Evolutionary conservation across 2,329 filamentous ascomycete genomes (phyloP).

Genomic region (Pleurostoma richardsiae): DNA sequence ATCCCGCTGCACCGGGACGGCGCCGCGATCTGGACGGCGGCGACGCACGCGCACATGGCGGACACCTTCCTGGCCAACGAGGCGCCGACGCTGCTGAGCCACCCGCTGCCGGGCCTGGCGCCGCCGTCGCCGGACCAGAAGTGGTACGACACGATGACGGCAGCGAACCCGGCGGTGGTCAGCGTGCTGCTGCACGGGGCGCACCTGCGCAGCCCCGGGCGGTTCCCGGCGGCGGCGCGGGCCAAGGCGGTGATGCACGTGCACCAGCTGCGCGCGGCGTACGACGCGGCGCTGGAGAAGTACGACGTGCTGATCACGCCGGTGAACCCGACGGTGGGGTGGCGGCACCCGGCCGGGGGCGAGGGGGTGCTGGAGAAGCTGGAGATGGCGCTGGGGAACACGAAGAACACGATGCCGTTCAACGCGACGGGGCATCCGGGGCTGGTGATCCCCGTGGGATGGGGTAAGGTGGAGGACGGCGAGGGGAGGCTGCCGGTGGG

Average conservation of each 20-base stretch:
- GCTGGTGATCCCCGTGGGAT: constrained; percentile 38
- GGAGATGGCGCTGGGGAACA: constrained; percentile 35
- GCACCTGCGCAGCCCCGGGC: constrained; percentile 15
- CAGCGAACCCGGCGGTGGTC: constrained; percentile 36
- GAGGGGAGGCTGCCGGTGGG: constrained; percentile 19
- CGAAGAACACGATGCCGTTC: constrained; percentile 39
- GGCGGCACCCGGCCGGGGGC: constrained; percentile 28
- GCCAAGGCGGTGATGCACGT: constrained; percentile 41
- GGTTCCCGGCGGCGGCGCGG: constrained; percentile 23
- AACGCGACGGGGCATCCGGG: constrained; percentile 46
- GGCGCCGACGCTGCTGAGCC: constrained; percentile 23
- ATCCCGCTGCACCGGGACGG: constrained; percentile 41
- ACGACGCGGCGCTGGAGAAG: constrained; percentile 34
- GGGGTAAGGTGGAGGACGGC: constrained; percentile 13
- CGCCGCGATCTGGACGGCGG: constrained; percentile 41
- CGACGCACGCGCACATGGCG: constrained; percentile 24
- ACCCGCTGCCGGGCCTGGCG: constrained; percentile 20
- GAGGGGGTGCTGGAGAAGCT: constrained; percentile 32
- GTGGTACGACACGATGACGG: constrained; percentile 36
- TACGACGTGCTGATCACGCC: constrained; percentile 45
- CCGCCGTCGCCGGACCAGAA: constrained; percentile 26
- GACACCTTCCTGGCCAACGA: constrained; percentile 21
- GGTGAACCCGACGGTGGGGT: constrained; percentile 37
- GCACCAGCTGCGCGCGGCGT: constrained; percentile 38
- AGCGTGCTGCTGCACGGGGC: constrained; percentile 34